Evolutionary conservation across 164 flowering plant species (phyloP), one percentile per base, ranked within the genome.

Genomic region (Magnolia changhungtana): DNA sequence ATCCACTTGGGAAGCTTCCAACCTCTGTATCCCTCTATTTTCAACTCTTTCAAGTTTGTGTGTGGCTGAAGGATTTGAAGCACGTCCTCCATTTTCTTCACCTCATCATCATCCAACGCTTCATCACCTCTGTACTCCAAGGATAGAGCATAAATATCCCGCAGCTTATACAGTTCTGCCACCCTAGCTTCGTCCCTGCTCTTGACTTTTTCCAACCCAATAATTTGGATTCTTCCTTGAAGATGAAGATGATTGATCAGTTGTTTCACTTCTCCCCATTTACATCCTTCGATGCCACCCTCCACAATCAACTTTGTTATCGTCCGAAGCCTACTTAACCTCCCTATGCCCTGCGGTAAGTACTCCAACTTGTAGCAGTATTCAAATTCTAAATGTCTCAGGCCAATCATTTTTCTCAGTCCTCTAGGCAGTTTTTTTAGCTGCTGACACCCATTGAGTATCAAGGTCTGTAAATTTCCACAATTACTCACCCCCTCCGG

Each of bases 401-500:
- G 63, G 16, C n/a, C 63, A 10, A 63, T 19, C 59, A 78, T 8
- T 68, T 50, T 78, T n/a, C n/a, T 7, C 6, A 78, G 9, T 24
- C 63, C 52, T 9, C 13, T n/a, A 4, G 80, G 80, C 3, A 78
- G 50, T 19, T 11, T 14, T 7, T 3, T 1, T 10, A 78, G 73
- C 4, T 9, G 6, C 0, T 0, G 0, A 50, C 80, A 78, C 0
- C 4, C 0, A 1, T 21, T 24, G n/a, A 78, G 73, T 13, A 0
- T 61, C n/a, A 78, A 63, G 1, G 73, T 69, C 23, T 78, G 80
- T 29, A 78, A 50, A 63, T 74, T 78, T 9, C 16, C 11, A 10
- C 73, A 50, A 45, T 50, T 27, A 50, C 50, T 14, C 24, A 23
- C 24, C 24, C 24, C 24, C 24, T 23, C 24, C 24, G 24, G 24